Evolutionary conservation across 306 rosid genomes (phyloP).

Genomic region (Macrotyloma uniflorum): DNA sequence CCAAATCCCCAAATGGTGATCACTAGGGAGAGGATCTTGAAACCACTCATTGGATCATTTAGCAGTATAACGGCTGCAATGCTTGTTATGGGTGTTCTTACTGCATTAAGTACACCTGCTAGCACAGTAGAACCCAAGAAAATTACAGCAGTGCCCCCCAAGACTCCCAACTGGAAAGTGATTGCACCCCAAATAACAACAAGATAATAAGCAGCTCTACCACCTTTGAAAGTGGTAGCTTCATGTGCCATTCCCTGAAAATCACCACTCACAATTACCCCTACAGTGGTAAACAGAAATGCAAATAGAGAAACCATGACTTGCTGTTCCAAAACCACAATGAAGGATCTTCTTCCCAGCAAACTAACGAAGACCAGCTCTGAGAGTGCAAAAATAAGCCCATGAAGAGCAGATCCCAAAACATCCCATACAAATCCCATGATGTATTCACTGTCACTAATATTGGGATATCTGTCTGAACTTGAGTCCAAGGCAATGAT

Average conservation of each 20-base stretch:
- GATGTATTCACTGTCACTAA: conserved; percentile 63
- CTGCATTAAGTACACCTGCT: conserved; percentile 91
- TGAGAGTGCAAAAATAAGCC: conserved; percentile 89
- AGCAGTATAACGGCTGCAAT: conserved; percentile 86
- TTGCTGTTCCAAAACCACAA: conserved; percentile 93
- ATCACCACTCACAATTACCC: conserved; percentile 55
- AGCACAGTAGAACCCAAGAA: conserved; percentile 89
- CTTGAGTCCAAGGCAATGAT: conserved; percentile 86
- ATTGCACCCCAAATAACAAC: conserved; percentile 79
- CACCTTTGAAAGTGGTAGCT: conserved; percentile 69
- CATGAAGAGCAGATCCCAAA: conserved; percentile 90
- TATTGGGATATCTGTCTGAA: conserved; percentile 67
- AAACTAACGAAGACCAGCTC: conserved; percentile 76
- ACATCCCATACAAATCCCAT: conserved; percentile 87
- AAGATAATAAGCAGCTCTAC: conserved; percentile 59
- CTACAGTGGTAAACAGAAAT: conserved; percentile 73
- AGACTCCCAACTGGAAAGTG: conserved; percentile 82
- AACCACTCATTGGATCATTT: conserved; percentile 80
- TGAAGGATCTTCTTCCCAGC: conserved; percentile 72
- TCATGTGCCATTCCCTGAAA: conserved; percentile 70
- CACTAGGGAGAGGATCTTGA: conserved; percentile 62
- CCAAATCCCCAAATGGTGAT: conserved; percentile 63
- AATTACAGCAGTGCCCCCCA: conserved; percentile 79
- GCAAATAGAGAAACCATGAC: conserved; percentile 80
- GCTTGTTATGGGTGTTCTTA: conserved; percentile 85